Conservation (phyloP, 176 grass and related monocot species). For the Phoenix dactylifera region DNA sequence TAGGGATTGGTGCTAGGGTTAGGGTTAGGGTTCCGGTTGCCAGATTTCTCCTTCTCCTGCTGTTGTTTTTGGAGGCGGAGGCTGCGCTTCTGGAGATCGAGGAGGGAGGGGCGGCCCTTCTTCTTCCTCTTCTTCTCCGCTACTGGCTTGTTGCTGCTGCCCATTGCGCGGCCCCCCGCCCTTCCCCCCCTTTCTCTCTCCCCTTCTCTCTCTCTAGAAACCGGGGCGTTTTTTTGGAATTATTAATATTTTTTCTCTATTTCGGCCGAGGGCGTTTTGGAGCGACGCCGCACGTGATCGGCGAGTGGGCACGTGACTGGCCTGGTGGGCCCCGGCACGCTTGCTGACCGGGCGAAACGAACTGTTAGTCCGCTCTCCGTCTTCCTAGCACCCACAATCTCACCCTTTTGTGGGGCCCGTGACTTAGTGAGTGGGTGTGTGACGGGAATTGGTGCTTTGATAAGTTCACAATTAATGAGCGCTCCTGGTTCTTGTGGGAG, state of each 20-base stretch:
- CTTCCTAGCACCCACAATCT: too few relatives aligned
- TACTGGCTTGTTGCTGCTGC: constrained; percentile 21
- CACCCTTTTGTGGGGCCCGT: too few relatives aligned
- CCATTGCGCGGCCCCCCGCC: constrained; percentile 17
- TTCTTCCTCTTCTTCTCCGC: constrained; percentile 27
- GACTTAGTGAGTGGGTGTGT: too few relatives aligned
- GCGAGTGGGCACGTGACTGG: too few relatives aligned
- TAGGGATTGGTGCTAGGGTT: constrained; percentile 8
- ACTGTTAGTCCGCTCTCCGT: too few relatives aligned
- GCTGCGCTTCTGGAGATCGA: constrained; percentile 42
- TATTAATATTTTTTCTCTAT: constrained; percentile 12
- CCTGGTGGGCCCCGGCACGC: too few relatives aligned
- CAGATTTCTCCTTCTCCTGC: neutral
- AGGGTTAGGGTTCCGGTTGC: constrained; percentile 11
- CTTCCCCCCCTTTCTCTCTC: constrained; percentile 21
- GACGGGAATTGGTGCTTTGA: too few relatives aligned
- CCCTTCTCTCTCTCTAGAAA: constrained; percentile 17
- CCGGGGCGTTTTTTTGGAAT: constrained; percentile 14
- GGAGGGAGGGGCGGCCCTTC: constrained; percentile 40
- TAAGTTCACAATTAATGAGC: too few relatives aligned
- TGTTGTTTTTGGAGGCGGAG: constrained; percentile 26
- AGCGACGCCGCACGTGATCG: too few relatives aligned
- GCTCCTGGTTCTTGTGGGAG: too few relatives aligned
- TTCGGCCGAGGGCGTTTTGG: constrained; percentile 9
- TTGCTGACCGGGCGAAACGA: too few relatives aligned